Evolutionary conservation across 192 early-diverging fungal species (phyloP).

Genomic region (Umbelopsis sp.): DNA sequence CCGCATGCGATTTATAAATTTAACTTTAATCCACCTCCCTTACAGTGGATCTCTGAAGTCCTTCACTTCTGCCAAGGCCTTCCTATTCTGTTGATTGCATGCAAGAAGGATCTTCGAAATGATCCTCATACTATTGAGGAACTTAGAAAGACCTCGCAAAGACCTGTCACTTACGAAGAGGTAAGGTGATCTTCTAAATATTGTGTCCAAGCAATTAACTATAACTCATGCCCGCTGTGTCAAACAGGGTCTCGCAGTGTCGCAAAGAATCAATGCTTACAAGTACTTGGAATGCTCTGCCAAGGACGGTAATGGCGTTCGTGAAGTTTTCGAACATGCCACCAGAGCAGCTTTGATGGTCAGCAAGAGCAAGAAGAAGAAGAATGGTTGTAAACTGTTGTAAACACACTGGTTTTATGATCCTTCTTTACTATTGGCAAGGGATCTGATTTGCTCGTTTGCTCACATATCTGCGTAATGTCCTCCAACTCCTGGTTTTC

Average conservation of each 20-base stretch:
- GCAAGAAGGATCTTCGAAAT: constrained; percentile 89
- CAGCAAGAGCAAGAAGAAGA: constrained; percentile 17
- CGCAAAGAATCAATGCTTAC: constrained; percentile 76
- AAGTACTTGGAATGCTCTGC: constrained; percentile 90
- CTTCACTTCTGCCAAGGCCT: constrained; percentile 82
- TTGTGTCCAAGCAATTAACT: not conserved
- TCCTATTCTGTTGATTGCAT: constrained; percentile 84
- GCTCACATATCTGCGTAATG: constrained; percentile 5
- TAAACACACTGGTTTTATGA: not conserved
- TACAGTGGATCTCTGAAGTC: constrained; percentile 89
- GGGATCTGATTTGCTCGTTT: constrained; percentile 2
- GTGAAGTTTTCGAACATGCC: constrained; percentile 86
- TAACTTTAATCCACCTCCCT: not conserved
- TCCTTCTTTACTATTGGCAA: constrained; percentile 2
- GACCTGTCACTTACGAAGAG: constrained; percentile 74
- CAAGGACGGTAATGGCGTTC: constrained; percentile 74
- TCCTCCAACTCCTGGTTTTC: not conserved
- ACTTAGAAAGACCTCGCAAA: constrained; percentile 70
- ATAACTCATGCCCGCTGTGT: not conserved
- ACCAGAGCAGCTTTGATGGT: constrained; percentile 75
- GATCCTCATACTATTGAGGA: constrained; percentile 78
- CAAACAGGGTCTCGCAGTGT: constrained; percentile 64
- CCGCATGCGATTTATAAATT: not conserved
- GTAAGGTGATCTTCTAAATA: constrained; percentile 36
- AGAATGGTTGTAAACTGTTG: not conserved